Evolutionary conservation across 2,329 filamentous ascomycete species (phyloP).

Genomic region (Hypoxylon sp.): DNA sequence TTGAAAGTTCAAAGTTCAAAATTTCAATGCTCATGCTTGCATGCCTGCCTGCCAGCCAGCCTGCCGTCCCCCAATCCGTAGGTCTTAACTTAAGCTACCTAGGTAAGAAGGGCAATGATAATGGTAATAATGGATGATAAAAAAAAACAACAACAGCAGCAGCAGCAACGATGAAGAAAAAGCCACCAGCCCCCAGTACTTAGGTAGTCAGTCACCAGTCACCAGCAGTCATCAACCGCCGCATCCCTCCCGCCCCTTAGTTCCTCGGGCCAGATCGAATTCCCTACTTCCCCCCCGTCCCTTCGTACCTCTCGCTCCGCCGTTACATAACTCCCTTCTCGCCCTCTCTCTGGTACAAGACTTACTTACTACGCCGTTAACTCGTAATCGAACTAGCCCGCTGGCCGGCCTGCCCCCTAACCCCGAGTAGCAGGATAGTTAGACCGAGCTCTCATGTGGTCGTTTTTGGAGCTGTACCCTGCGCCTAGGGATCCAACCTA

Average conservation of each 20-base stretch:
- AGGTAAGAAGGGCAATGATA: background rate
- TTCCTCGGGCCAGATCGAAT: background rate
- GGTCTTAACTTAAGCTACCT: background rate
- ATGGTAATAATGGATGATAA: background rate
- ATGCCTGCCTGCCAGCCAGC: background rate
- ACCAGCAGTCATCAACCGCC: background rate
- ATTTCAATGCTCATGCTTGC: conserved; percentile 1
- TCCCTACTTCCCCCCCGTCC: background rate
- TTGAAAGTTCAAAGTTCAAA: background rate
- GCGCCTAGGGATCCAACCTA: too few relatives aligned
- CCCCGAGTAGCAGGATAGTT: too few relatives aligned
- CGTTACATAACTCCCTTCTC: background rate
- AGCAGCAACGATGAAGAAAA: background rate
- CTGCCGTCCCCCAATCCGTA: background rate
- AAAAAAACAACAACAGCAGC: background rate
- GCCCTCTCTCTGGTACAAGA: background rate
- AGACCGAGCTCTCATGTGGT: too few relatives aligned
- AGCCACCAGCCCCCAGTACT: background rate
- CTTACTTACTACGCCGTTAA: background rate
- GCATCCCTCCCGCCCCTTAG: background rate
- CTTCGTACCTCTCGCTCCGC: background rate
- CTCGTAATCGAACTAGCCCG: background rate
- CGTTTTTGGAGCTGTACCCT: too few relatives aligned
- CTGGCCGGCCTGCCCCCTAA: background rate
- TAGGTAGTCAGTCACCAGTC: background rate